Percentiles rank a stretch among this genome's conserved stretches.
Conservation (phyloP, 345 rosid species). For the Populus tremula region DNA sequence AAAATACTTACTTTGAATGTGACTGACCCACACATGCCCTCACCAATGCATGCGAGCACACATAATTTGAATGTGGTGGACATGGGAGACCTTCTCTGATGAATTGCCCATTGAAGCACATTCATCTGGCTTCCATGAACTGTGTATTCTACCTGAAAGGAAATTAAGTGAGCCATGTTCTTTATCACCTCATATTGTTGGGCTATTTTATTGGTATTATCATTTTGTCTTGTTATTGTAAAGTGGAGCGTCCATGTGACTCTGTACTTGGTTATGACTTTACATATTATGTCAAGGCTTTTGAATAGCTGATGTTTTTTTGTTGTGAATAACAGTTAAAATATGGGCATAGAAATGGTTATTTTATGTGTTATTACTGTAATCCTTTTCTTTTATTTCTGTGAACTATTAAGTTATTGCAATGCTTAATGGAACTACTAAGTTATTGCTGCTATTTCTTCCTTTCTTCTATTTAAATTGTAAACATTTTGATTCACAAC, state of each 20-base stretch:
- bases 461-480: background rate
- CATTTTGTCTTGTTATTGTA: background rate
- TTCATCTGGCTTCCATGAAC: background rate
- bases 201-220: background rate
- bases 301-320: background rate
- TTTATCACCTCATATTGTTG: background rate
- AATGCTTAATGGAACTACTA: background rate
- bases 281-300: background rate
- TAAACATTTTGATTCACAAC: background rate
- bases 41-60: background rate
- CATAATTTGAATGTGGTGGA: background rate
- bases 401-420: too few species aligned
- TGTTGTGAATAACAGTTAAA: background rate
- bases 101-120: background rate
- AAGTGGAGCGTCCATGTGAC: background rate
- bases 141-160: background rate
- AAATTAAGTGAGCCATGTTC: background rate
- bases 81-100: background rate
- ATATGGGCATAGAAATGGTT: background rate
- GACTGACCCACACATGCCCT: background rate
- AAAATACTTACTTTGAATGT: background rate
- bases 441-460: background rate
- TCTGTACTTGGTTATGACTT: background rate
- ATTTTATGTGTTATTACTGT: background rate
- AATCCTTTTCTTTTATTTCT: background rate